Evolutionary conservation across 75 land plant genomes (phyloP).

Genomic region (Cryptomeria japonica): DNA sequence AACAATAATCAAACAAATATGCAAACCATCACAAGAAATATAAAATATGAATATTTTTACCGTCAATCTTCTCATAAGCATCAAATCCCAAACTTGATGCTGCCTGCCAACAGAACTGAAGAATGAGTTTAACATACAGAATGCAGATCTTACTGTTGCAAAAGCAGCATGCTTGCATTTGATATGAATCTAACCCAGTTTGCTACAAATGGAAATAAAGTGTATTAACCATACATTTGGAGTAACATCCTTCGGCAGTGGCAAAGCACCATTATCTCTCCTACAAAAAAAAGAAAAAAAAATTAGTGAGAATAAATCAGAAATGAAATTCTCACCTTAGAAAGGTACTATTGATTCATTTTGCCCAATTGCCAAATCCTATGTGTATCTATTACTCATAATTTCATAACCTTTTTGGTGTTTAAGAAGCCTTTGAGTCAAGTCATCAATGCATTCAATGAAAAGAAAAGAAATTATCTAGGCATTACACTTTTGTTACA

Average conservation of each 20-base stretch:
- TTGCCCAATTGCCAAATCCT: background rate
- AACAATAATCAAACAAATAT: background rate
- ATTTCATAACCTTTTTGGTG: background rate
- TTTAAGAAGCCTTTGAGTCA: background rate
- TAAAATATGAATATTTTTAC: background rate
- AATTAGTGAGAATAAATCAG: background rate
- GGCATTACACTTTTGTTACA: background rate
- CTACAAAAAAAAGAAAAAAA: background rate
- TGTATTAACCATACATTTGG: background rate
- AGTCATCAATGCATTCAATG: background rate
- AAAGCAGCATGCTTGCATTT: background rate
- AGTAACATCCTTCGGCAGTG: background rate
- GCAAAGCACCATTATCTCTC: conserved; percentile 1
- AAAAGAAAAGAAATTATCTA: too few species aligned
- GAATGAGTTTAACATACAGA: background rate
- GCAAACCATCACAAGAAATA: background rate
- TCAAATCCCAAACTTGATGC: conserved; percentile 8
- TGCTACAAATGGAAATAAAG: background rate
- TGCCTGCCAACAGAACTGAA: conserved; percentile 7
- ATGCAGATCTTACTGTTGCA: background rate
- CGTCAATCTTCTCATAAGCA: conserved; percentile 1
- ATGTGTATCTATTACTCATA: background rate
- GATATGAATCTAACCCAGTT: background rate
- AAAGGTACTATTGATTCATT: background rate
- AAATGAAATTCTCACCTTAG: background rate